Percentiles rank a stretch among this genome's conserved stretches.
Conservation (phyloP, 371 early-diverging fungal genomes). For the Zopfochytrium polystomum region DNA sequence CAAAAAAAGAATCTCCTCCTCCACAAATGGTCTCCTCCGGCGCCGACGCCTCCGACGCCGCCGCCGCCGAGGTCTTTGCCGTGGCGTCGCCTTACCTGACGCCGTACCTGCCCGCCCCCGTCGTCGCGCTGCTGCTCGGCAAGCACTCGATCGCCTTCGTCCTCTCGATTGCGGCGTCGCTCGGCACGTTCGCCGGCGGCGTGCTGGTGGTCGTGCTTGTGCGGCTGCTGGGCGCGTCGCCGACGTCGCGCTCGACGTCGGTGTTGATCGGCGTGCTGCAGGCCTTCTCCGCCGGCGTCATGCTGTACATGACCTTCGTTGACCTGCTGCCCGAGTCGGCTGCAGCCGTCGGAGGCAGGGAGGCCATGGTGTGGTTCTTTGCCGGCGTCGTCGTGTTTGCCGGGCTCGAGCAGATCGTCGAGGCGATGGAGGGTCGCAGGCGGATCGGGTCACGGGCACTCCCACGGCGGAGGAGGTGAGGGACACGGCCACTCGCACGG, state of each 20-base stretch:
- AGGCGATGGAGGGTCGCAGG: constrained; percentile 24
- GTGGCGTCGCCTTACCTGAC: too few species aligned
- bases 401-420: constrained; percentile 33
- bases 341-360: constrained; percentile 38
- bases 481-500: constrained; percentile 38
- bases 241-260: constrained; percentile 5
- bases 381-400: constrained; percentile 47
- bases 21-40: too few species aligned
- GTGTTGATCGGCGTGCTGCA: constrained; percentile 18
- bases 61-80: too few species aligned
- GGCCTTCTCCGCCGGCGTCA: constrained; percentile 52
- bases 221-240: constrained; percentile 9
- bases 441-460: constrained; percentile 33
- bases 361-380: constrained; percentile 49
- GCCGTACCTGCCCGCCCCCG: constrained; percentile 14
- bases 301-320: constrained; percentile 56
- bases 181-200: constrained; percentile 51
- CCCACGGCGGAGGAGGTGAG: constrained; percentile 7
- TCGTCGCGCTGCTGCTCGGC: constrained; percentile 23
- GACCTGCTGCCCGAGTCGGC: constrained; percentile 51
- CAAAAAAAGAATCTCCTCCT: too few species aligned
- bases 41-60: too few species aligned
- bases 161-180: constrained; percentile 42
- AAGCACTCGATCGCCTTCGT: constrained; percentile 33
- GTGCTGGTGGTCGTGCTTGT: constrained; percentile 35